Conservation (phyloP, 768 basidiomycete species). For the Tricholoma sp. region DNA sequence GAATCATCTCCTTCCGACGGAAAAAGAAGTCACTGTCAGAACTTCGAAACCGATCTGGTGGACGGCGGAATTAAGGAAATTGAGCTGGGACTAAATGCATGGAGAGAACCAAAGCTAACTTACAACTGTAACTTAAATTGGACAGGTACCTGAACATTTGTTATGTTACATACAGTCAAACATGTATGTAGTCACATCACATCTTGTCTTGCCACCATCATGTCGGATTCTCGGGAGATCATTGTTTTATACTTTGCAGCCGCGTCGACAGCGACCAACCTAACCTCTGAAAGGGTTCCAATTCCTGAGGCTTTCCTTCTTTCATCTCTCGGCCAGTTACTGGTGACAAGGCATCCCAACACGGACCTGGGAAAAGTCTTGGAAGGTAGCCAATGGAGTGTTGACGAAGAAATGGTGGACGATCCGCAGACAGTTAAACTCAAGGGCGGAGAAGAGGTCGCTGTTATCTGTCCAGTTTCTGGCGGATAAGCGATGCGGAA, state of each 20-base stretch:
- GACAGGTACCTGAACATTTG: too few species aligned
- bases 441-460: constrained; percentile 71
- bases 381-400: constrained; percentile 66
- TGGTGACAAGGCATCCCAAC: constrained; percentile 50
- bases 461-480: constrained; percentile 77
- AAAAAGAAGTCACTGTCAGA: constrained; percentile 61
- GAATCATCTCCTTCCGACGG: constrained; percentile 76
- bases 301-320: constrained; percentile 48
- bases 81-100: constrained; percentile 9
- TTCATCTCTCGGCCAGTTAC: constrained; percentile 42
- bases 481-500: constrained; percentile 47
- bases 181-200: too few species aligned
- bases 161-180: too few species aligned
- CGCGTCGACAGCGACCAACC: constrained; percentile 66
- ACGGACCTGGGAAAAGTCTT: constrained; percentile 50
- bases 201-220: constrained; percentile 7
- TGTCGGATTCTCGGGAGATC: constrained; percentile 21
- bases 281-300: constrained; percentile 45
- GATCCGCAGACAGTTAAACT: constrained; percentile 44
- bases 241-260: constrained; percentile 55
- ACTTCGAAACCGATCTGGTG: constrained; percentile 88
- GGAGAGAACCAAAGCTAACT: background rate
- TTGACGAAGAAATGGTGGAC: constrained; percentile 75
- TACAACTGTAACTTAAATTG: background rate
- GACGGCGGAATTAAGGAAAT: constrained; percentile 65